Conservation (phyloP, 176 grass and related monocot species). For the Metroxylon sagu region DNA sequence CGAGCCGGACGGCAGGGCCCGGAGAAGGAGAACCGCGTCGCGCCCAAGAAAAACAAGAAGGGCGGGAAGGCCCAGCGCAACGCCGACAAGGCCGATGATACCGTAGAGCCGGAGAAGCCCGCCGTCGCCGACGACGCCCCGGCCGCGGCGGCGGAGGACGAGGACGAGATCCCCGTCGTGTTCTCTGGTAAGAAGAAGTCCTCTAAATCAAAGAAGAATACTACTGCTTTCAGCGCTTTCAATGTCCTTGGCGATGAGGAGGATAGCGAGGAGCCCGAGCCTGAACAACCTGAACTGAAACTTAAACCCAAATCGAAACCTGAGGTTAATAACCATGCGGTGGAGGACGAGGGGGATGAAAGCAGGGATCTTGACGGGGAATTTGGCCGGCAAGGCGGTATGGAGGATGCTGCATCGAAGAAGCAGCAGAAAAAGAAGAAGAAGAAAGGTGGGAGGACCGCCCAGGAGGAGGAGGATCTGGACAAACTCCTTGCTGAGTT, state of each 20-base stretch:
- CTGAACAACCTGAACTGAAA: conserved; percentile 15
- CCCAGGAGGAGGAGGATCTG: conserved; percentile 82
- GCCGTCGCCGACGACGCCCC: conserved; percentile 7
- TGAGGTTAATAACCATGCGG: conserved; percentile 25
- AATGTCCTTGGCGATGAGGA: conserved; percentile 41
- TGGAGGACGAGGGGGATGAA: conserved; percentile 21
- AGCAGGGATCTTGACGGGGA: conserved; percentile 4
- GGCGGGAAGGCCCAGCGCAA: conserved; percentile 32
- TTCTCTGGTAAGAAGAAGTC: conserved; percentile 93
- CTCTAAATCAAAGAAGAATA: conserved; percentile 54
- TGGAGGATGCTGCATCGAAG: conserved; percentile 36
- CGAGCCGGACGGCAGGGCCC: conserved; percentile 26
- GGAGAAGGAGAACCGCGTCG: conserved; percentile 28
- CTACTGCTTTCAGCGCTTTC: conserved; percentile 36
- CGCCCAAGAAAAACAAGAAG: conserved; percentile 75
- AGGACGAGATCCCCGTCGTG: conserved; percentile 47
- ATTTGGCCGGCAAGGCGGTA: conserved; percentile 1
- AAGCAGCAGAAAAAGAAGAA: conserved; percentile 96
- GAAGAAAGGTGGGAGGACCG: conserved; percentile 55
- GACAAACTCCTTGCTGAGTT: conserved; percentile 70
- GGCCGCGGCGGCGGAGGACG: background rate
- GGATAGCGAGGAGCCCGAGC: conserved; percentile 22
- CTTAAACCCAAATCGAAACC: conserved; percentile 11
- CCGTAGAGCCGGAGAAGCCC: conserved; percentile 39
- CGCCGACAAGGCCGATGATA: conserved; percentile 17